Conservation (phyloP, 73 alveolate genomes). For the Tetrahymena borealis region DNA sequence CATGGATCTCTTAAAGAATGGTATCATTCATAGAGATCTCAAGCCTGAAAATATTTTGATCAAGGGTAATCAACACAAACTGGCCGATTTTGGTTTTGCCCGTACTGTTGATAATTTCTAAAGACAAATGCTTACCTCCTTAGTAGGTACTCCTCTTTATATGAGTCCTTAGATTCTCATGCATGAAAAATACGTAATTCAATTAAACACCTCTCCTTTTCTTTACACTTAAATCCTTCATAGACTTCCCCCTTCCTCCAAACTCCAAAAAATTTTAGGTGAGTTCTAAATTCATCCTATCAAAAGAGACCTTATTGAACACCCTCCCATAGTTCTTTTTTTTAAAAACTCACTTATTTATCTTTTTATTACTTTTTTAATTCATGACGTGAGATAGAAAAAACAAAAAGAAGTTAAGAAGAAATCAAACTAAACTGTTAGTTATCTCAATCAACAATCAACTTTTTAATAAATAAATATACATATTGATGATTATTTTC, state of each 20-base stretch:
- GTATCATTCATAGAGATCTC: conserved; percentile 40
- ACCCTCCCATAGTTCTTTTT: too few species aligned
- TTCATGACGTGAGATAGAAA: not conserved
- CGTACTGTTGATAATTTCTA: conserved; percentile 19
- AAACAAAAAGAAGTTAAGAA: not conserved
- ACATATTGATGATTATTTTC: not conserved
- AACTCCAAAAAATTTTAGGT: too few species aligned
- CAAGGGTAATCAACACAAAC: conserved; percentile 10
- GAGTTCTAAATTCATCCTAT: too few species aligned
- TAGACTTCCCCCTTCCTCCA: not conserved
- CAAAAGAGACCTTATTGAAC: too few species aligned
- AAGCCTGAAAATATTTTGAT: conserved; percentile 39
- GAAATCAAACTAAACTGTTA: not conserved
- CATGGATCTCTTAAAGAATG: conserved; percentile 38
- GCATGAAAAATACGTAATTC: conserved; percentile 11
- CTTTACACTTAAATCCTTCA: not conserved
- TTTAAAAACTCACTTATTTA: too few species aligned
- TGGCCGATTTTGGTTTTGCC: conserved; percentile 43
- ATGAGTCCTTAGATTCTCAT: conserved; percentile 22
- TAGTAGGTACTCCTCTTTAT: conserved; percentile 43
- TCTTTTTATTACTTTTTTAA: too few species aligned
- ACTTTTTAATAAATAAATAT: not conserved
- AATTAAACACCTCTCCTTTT: not conserved
- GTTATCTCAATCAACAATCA: not conserved
- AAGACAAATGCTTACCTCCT: conserved; percentile 17